A percentile compares a stretch with the other conserved stretches of the same genome.
These are phyloP conservation scores for Cylindrodendrum hubeiense DNA, from an alignment of 2,329 filamentous ascomycete species.

Conservation along the genomic window DNA sequence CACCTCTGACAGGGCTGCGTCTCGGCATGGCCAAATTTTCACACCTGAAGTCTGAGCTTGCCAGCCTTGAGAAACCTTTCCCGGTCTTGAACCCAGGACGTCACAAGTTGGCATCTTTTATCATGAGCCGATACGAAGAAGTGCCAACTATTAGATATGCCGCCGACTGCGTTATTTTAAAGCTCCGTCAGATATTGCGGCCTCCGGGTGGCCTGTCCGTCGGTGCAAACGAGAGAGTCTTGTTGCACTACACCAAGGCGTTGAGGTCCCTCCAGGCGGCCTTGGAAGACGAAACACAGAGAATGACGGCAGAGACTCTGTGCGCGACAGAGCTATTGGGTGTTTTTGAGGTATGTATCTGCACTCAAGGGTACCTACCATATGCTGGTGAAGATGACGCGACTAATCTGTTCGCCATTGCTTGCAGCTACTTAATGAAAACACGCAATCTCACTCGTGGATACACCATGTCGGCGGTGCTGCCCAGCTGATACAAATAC, in stretches of 20 bases:
- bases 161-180: slow-evolving; percentile 20
- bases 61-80: background rate
- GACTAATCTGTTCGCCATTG: background rate
- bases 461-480: slow-evolving; percentile 24
- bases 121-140: slow-evolving; percentile 13
- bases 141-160: slow-evolving; percentile 6
- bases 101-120: slow-evolving; percentile 15
- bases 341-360: slow-evolving; percentile 15
- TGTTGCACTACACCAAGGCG: slow-evolving; percentile 17
- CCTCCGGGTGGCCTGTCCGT: background rate
- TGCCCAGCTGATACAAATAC: slow-evolving; percentile 21
- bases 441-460: slow-evolving; percentile 5
- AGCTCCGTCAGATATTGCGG: slow-evolving; percentile 14
- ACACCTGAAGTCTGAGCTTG: slow-evolving; percentile 1
- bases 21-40: slow-evolving; percentile 16
- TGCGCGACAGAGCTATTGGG: slow-evolving; percentile 22
- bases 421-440: slow-evolving; percentile 15
- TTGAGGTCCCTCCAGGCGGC: slow-evolving; percentile 21
- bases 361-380: background rate
- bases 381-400: background rate
- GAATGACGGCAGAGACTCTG: slow-evolving; percentile 18
- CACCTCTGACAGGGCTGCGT: slow-evolving; percentile 19
- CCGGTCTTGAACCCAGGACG: slow-evolving; percentile 9
- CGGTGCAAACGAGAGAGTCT: background rate
- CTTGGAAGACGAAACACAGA: slow-evolving; percentile 21